These are phyloP conservation scores for Tolypocladium ophioglossoides DNA, from an alignment of 2,329 filamentous ascomycete genomes.

Conservation along the genomic window DNA sequence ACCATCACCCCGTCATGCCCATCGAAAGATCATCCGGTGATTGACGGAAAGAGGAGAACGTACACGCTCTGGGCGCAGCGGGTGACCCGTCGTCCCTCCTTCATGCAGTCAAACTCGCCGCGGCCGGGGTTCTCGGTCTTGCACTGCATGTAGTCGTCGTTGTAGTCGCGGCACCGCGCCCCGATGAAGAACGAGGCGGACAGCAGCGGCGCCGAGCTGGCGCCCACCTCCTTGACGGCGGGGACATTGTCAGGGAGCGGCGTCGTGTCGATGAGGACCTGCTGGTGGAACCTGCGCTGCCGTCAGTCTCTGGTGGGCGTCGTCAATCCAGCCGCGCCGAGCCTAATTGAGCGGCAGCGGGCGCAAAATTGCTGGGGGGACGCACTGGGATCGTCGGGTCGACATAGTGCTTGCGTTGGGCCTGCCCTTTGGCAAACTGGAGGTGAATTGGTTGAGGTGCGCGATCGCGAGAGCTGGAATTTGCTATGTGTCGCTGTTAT, in stretches of 20 bases:
- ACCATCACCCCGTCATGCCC: not conserved
- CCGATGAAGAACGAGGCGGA: slow-evolving; percentile 96
- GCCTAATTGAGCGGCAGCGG: not conserved
- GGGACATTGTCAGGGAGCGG: slow-evolving; percentile 88
- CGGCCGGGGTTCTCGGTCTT: slow-evolving; percentile 87
- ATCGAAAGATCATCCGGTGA: not conserved
- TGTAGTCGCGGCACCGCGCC: slow-evolving; percentile 86
- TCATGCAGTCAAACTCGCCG: slow-evolving; percentile 90
- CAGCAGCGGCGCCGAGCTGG: slow-evolving; percentile 82
- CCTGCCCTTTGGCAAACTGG: slow-evolving; percentile 11
- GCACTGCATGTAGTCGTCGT: slow-evolving; percentile 99
- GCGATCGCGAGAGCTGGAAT: not conserved
- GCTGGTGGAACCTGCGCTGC: slow-evolving; percentile 74
- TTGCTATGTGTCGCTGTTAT: not conserved
- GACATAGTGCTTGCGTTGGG: slow-evolving; percentile 25
- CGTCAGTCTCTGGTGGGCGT: slow-evolving; percentile 9
- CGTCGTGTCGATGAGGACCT: slow-evolving; percentile 88
- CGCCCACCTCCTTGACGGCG: slow-evolving; percentile 84
- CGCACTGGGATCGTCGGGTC: slow-evolving; percentile 31
- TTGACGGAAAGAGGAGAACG: slow-evolving; percentile 25
- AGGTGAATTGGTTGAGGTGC: not conserved
- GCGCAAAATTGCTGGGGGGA: slow-evolving; percentile 2
- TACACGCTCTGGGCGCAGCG: slow-evolving; percentile 95
- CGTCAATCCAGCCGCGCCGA: not conserved
- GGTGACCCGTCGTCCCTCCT: slow-evolving; percentile 92